These are phyloP conservation scores for Didymella keratinophila DNA, from an alignment of 2,329 filamentous ascomycete genomes.

Conservation along the genomic window DNA sequence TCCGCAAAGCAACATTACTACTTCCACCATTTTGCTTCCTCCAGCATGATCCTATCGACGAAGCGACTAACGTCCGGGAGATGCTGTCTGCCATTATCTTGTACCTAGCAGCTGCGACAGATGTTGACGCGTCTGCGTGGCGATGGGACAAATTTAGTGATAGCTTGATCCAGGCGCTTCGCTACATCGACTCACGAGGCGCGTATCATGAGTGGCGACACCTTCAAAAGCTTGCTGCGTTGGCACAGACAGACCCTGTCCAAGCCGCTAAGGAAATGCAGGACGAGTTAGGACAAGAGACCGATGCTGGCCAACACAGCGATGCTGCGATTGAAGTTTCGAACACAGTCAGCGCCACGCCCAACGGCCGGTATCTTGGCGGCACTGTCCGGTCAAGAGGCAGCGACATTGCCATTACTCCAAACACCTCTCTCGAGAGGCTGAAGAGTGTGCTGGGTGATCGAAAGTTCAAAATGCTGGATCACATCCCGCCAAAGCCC, in stretches of 20 bases:
- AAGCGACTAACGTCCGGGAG: conserved; percentile 3
- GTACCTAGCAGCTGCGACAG: conserved; percentile 15
- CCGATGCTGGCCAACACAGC: not conserved
- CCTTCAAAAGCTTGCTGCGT: not conserved
- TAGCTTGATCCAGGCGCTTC: conserved; percentile 15
- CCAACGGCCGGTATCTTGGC: not conserved
- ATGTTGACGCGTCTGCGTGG: conserved; percentile 11
- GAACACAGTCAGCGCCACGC: not conserved
- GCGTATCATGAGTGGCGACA: conserved; percentile 22
- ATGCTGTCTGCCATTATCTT: conserved; percentile 25
- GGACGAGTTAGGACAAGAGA: not conserved
- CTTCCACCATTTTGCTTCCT: conserved; percentile 24
- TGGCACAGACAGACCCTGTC: not conserved
- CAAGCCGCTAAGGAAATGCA: too few relatives aligned
- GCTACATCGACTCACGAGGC: conserved; percentile 6
- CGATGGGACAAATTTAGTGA: conserved; percentile 15
- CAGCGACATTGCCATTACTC: not conserved
- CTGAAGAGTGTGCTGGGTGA: conserved; percentile 6
- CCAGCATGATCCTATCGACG: conserved; percentile 11
- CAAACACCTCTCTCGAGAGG: conserved; percentile 6
- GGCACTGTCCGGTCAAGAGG: not conserved
- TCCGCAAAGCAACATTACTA: conserved; percentile 19
- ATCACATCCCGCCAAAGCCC: conserved; percentile 1
- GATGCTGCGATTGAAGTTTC: not conserved
- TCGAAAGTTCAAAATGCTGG: not conserved